Base-by-base conservation (phyloP, 768 basidiomycete species). In the Sporobolomyces pararoseus region DNA sequence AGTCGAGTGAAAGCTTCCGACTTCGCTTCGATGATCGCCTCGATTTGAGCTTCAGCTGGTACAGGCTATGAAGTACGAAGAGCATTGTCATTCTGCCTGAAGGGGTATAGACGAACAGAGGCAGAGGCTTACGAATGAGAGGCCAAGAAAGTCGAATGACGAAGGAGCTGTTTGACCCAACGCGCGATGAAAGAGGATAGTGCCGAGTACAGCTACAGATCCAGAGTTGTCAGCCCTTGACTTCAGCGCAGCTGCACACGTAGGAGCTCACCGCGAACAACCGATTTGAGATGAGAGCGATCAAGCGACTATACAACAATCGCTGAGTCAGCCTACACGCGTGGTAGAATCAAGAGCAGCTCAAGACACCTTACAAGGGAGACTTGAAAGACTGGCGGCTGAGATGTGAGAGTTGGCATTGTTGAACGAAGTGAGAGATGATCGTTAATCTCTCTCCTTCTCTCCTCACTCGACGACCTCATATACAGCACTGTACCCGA, bases 121-220 rank as follows among this genome's bases (percentile, higher is more conserved):
- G 7, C 5, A 0, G n/a, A 13, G 25, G 50, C 71, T 21, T 12
- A 72, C 71, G 34, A 68, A 68, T 14, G 71, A 52, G 42, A 68
- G 29, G 52, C 54, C 54, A 21, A 37, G 37, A 25, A 65, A 64
- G 0, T 68, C 60, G 53, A 68, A 2, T 10, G 50, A 31, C 0
- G 52, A 5, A 6, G 71, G 67, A 5, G 14, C 12, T 5, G 47
- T 12, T 29, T 47, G 49, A n/a, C 71, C 71, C 35, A 50, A 14
- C 2, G 63, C 59, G 6, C 71, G 71, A 27, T 68, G 63, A 50
- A 72, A 72, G 7, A 65, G 29, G 54, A 72, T 61, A 1, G 66
- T 65, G 5, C 51, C 44, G 2, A 72, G 63, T 0, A 72, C 31
- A 27, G 71, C 71, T 72, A 63, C 25, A 19, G 34, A 16, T 1